Evolutionary conservation across 768 basidiomycete genomes (phyloP).

Genomic region (Myochromella boudieri): DNA sequence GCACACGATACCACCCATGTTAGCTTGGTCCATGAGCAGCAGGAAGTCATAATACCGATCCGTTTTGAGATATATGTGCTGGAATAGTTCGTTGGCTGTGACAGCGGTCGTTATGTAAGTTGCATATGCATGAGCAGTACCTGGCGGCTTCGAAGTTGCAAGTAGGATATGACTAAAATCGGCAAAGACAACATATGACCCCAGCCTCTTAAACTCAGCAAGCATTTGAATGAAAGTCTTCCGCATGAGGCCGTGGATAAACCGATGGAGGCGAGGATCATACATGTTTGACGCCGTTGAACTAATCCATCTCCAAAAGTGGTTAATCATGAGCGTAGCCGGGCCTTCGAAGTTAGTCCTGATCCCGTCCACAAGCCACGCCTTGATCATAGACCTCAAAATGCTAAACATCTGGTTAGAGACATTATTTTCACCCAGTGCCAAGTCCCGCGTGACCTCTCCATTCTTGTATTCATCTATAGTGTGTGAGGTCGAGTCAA

Average conservation of each 20-base stretch:
- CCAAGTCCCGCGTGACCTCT: conserved; percentile 67
- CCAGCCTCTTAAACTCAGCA: conserved; percentile 93
- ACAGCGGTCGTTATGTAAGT: conserved; percentile 94
- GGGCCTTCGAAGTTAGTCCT: conserved; percentile 64
- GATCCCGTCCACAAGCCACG: conserved; percentile 88
- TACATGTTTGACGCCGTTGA: conserved; percentile 84
- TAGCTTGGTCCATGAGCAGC: conserved; percentile 94
- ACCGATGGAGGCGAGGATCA: conserved; percentile 90
- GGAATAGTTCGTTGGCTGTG: conserved; percentile 92
- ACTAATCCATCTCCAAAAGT: conserved; percentile 98
- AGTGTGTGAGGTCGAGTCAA: conserved; percentile 90
- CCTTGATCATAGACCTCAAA: conserved; percentile 84
- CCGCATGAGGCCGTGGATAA: conserved; percentile 93
- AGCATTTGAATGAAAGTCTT: conserved; percentile 97
- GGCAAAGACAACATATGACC: conserved; percentile 90
- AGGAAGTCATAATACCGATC: conserved; percentile 92
- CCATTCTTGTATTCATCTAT: conserved; percentile 84
- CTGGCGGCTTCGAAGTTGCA: conserved; percentile 93
- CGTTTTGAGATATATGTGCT: conserved; percentile 84
- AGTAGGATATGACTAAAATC: conserved; percentile 90
- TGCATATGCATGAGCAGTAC: conserved; percentile 92
- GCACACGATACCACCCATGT: conserved; percentile 88
- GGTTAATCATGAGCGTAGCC: conserved; percentile 75
- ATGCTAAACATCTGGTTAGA: conserved; percentile 85
- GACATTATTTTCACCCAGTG: conserved; percentile 86